Percentiles rank a stretch among this genome's conserved stretches.
Conservation (phyloP, 2,329 filamentous ascomycete genomes). For the Dactylellina drechsleri region DNA sequence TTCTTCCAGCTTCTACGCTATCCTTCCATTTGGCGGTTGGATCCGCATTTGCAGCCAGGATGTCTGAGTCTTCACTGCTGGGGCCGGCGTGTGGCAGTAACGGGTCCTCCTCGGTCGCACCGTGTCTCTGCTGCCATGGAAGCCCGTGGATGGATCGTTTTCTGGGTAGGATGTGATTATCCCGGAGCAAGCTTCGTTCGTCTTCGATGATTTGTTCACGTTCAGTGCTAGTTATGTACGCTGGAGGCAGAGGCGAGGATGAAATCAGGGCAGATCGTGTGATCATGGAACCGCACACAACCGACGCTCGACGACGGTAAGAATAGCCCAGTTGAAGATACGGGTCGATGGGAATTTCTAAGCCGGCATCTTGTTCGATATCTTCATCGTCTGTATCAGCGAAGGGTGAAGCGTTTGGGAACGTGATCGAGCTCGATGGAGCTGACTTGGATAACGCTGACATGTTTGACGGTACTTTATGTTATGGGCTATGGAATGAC, state of each 20-base stretch:
- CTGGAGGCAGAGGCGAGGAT: conserved; percentile 53
- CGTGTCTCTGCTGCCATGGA: conserved; percentile 65
- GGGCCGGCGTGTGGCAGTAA: conserved; percentile 34
- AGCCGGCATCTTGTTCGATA: conserved; percentile 26
- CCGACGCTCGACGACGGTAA: conserved; percentile 50
- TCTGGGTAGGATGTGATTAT: conserved; percentile 73
- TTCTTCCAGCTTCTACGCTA: conserved; percentile 80
- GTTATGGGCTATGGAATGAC: not conserved
- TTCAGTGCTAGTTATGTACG: conserved; percentile 67
- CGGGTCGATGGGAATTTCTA: conserved; percentile 36
- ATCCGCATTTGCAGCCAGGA: conserved; percentile 61
- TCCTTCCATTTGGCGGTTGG: conserved; percentile 80
- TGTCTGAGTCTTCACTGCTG: conserved; percentile 29
- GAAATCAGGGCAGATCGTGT: conserved; percentile 56
- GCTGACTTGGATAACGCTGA: conserved; percentile 48
- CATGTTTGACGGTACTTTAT: conserved; percentile 14
- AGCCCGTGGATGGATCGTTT: conserved; percentile 65
- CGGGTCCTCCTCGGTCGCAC: conserved; percentile 62
- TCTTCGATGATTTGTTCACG: conserved; percentile 69
- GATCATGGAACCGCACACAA: conserved; percentile 56
- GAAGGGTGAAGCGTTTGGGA: conserved; percentile 42
- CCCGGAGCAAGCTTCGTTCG: conserved; percentile 71
- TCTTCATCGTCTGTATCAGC: conserved; percentile 48
- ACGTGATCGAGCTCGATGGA: conserved; percentile 25
- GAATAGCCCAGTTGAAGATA: conserved; percentile 52